Conservation (phyloP, 371 early-diverging fungal species). For the Circinella umbellata region DNA sequence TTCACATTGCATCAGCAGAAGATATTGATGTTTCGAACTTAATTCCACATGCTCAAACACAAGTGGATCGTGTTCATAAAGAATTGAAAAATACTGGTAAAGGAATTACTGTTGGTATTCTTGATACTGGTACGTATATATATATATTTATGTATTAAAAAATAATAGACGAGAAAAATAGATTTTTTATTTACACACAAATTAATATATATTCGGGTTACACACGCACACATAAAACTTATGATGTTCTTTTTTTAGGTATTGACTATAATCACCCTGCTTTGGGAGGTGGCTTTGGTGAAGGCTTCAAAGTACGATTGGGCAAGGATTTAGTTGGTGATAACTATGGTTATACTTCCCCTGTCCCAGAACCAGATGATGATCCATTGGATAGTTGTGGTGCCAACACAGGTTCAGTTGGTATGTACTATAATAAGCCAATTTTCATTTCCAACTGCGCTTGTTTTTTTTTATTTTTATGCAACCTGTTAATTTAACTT, state of each 20-base stretch:
- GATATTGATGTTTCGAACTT: slow-evolving; percentile 11
- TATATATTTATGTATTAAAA: neutral
- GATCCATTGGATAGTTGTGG: slow-evolving; percentile 51
- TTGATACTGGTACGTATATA: slow-evolving; percentile 63
- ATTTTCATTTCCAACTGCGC: neutral
- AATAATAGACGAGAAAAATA: too few relatives aligned
- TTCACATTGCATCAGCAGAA: neutral
- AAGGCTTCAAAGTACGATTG: slow-evolving; percentile 55
- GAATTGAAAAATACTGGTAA: slow-evolving; percentile 58
- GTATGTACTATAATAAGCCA: slow-evolving; percentile 15
- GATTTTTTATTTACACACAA: neutral
- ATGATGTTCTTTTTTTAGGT: slow-evolving; percentile 35
- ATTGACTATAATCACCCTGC: slow-evolving; percentile 73
- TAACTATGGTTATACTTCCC: slow-evolving; percentile 26
- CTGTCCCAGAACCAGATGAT: slow-evolving; percentile 28
- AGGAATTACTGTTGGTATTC: slow-evolving; percentile 75
- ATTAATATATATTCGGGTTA: neutral
- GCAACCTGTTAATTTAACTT: neutral
- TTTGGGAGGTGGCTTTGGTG: slow-evolving; percentile 73
- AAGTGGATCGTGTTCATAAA: slow-evolving; percentile 46
- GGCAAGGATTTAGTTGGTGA: slow-evolving; percentile 71
- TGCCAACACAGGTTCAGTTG: slow-evolving; percentile 36
- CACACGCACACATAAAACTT: neutral
- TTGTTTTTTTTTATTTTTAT: neutral
- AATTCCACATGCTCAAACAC: slow-evolving; percentile 45